Percentiles rank a stretch among this genome's conserved stretches.
These are phyloP conservation scores for Ceratobasidium sp. DNA, from an alignment of 1,284 basidiomycete species.

Conservation along the genomic window DNA sequence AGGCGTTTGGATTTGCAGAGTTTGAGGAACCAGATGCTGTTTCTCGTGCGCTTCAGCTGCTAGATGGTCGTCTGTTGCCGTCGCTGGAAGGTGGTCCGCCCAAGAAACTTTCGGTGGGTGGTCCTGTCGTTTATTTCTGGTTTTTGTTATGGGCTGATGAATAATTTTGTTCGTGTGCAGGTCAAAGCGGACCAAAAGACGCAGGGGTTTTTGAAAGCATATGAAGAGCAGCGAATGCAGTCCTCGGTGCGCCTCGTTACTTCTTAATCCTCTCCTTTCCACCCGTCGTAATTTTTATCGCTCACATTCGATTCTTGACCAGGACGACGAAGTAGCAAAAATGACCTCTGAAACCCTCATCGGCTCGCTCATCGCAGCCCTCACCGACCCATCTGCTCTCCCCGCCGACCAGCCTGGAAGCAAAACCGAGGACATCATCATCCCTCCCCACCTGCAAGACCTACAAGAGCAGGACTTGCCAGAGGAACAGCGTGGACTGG, in stretches of 20 bases:
- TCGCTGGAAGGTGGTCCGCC: constrained; percentile 86
- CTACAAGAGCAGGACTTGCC: constrained; percentile 94
- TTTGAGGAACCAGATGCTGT: constrained; percentile 92
- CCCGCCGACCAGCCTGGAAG: constrained; percentile 74
- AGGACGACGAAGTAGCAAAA: constrained; percentile 77
- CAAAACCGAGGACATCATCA: constrained; percentile 67
- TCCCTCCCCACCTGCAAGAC: constrained; percentile 95
- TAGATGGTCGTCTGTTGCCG: constrained; percentile 89
- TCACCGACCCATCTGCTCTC: constrained; percentile 64
- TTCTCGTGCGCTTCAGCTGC: constrained; percentile 80
- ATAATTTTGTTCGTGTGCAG: constrained; percentile 60
- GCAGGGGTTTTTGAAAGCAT: constrained; percentile 85
- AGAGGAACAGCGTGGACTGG: constrained; percentile 93
- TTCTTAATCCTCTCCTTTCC: neutral
- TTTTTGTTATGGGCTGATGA: constrained; percentile 5
- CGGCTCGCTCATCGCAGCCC: constrained; percentile 55
- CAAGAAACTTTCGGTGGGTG: constrained; percentile 83
- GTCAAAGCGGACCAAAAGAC: constrained; percentile 96
- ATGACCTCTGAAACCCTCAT: constrained; percentile 57
- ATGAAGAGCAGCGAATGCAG: constrained; percentile 80
- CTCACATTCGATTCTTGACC: neutral
- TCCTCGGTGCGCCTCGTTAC: constrained; percentile 73
- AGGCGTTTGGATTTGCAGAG: constrained; percentile 95
- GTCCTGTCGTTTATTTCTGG: constrained; percentile 56
- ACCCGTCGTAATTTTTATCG: neutral